Evolutionary conservation across 2,329 filamentous ascomycete genomes (phyloP).

Genomic region (Colletotrichum zoysiae): DNA sequence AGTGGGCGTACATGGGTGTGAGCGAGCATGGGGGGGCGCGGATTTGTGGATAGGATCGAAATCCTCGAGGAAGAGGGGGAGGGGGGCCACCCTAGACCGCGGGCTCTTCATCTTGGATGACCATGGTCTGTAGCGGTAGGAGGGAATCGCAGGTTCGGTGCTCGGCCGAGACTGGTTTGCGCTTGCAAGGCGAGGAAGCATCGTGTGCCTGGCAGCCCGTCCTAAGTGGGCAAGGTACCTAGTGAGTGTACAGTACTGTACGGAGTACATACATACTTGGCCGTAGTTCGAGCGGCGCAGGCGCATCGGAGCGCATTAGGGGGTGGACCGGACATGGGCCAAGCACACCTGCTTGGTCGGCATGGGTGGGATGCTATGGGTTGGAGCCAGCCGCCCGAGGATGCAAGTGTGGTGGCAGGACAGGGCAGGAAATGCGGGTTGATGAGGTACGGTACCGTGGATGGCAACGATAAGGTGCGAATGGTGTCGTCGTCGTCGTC

Average conservation of each 20-base stretch:
- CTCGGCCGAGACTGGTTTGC: constrained; percentile 32
- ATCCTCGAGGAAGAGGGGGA: constrained; percentile 26
- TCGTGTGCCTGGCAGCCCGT: constrained; percentile 2
- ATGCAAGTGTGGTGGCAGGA: background rate
- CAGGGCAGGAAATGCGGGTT: background rate
- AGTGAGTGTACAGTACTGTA: background rate
- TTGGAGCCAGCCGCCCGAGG: background rate
- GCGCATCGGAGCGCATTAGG: constrained; percentile 31
- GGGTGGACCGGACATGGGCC: constrained; percentile 30
- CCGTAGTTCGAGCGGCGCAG: constrained; percentile 13
- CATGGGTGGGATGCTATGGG: constrained; percentile 32
- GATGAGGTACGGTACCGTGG: constrained; percentile 10
- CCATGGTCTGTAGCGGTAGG: no score
- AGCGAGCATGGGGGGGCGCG: constrained; percentile 10
- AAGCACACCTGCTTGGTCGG: constrained; percentile 35
- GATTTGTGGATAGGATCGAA: constrained; percentile 39
- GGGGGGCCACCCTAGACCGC: constrained; percentile 29
- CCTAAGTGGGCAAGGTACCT: background rate
- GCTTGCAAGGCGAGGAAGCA: constrained; percentile 6
- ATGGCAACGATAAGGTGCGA: background rate
- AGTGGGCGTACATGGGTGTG: constrained; percentile 23
- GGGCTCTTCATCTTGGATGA: constrained; percentile 39
- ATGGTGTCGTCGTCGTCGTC: background rate
- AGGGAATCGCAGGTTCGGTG: constrained; percentile 10
- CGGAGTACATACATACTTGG: background rate